Evolutionary conservation across 2,329 filamentous ascomycete species (phyloP).

Genomic region (Tricladium varicosporioides): DNA sequence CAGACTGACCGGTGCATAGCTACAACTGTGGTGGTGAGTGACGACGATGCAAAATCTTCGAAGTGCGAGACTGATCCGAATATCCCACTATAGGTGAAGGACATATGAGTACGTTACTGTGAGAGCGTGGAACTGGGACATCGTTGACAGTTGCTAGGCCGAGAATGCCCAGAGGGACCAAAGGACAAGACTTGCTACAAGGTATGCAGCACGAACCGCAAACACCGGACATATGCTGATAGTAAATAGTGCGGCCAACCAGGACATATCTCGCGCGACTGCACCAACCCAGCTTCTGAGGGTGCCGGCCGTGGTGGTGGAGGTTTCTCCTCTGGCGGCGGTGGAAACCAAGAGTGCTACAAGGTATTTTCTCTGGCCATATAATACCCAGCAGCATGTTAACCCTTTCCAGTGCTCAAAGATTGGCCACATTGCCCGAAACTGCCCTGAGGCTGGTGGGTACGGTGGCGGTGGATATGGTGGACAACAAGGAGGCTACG

Average conservation of each 20-base stretch:
- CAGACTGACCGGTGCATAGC: constrained; percentile 42
- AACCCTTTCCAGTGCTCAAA: constrained; percentile 68
- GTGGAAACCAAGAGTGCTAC: constrained; percentile 75
- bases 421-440: constrained; percentile 92
- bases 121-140: constrained; percentile 9
- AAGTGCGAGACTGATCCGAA: constrained; percentile 32
- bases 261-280: constrained; percentile 88
- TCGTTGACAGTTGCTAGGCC: constrained; percentile 51
- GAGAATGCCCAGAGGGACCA: constrained; percentile 84
- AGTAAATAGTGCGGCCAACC: constrained; percentile 65
- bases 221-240: not conserved
- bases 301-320: constrained; percentile 30
- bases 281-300: constrained; percentile 34
- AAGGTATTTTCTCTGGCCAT: constrained; percentile 47
- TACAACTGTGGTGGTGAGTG: constrained; percentile 77
- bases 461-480: constrained; percentile 43
- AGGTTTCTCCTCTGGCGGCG: constrained; percentile 38
- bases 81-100: constrained; percentile 51
- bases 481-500: constrained; percentile 34
- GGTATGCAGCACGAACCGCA: not conserved
- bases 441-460: constrained; percentile 69
- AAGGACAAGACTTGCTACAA: constrained; percentile 85
- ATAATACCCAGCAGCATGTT: not conserved
- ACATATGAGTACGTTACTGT: constrained; percentile 67
- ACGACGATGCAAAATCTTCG: constrained; percentile 16